Conservation (phyloP, 768 basidiomycete species). For the Amylocystis lapponica region DNA sequence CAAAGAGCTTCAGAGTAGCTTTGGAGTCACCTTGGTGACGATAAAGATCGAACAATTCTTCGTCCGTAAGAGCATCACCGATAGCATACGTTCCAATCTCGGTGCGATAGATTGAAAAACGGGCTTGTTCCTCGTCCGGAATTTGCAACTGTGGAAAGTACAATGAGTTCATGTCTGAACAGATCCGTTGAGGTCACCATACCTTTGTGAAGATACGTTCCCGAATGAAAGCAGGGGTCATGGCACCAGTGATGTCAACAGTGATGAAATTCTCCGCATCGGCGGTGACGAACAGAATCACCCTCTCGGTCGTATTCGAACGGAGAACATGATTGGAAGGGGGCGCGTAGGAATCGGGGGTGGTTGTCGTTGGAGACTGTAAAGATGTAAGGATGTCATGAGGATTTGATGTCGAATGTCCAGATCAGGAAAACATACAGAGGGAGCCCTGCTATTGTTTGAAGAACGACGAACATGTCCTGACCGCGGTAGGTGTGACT, state of each 20-base stretch:
- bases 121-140: constrained; percentile 74
- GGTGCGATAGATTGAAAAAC: constrained; percentile 80
- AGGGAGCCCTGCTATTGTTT: constrained; percentile 22
- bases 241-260: constrained; percentile 66
- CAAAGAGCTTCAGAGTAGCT: constrained; percentile 81
- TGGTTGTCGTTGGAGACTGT: constrained; percentile 22
- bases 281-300: constrained; percentile 45
- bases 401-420: too few species aligned
- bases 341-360: constrained; percentile 20
- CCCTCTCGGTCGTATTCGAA: constrained; percentile 17
- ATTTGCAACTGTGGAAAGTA: constrained; percentile 57
- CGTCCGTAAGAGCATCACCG: constrained; percentile 66
- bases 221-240: constrained; percentile 62
- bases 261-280: constrained; percentile 73
- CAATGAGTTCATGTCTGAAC: neutral
- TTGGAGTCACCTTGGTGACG: constrained; percentile 65
- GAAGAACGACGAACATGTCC: constrained; percentile 17
- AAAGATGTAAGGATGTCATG: too few species aligned
- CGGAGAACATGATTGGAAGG: constrained; percentile 23
- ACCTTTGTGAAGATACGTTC: constrained; percentile 82
- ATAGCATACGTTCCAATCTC: constrained; percentile 77
- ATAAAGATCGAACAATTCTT: constrained; percentile 68
- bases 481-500: constrained; percentile 16
- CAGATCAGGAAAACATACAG: constrained; percentile 18
- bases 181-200: neutral